These are phyloP conservation scores for Halophytophthora polymorphica DNA, from an alignment of 352 stramenopile genomes.

Conservation along the genomic window DNA sequence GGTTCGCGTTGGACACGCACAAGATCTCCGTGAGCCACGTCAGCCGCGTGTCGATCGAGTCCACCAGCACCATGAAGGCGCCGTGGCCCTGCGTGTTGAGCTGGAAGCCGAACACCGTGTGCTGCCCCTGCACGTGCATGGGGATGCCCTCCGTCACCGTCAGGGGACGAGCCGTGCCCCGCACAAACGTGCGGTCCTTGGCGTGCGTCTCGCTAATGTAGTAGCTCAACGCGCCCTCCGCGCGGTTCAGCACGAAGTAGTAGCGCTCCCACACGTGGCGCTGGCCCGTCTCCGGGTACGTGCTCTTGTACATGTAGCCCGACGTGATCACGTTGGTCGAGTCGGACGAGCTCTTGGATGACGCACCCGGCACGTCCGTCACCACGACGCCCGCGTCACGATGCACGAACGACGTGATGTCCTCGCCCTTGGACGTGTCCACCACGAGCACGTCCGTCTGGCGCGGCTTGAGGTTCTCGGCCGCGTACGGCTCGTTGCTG, in stretches of 20 bases:
- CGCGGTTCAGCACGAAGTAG: constrained; percentile 81
- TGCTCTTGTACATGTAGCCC: constrained; percentile 90
- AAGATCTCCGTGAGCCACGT: constrained; percentile 82
- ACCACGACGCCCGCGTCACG: constrained; percentile 72
- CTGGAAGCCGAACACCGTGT: constrained; percentile 80
- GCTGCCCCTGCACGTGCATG: constrained; percentile 61
- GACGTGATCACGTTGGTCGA: constrained; percentile 62
- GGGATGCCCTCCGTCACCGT: constrained; percentile 83
- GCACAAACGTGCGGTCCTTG: constrained; percentile 81
- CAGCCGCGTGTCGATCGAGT: constrained; percentile 81
- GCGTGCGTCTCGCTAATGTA: constrained; percentile 86
- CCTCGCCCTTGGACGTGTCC: constrained; percentile 79
- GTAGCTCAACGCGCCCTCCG: constrained; percentile 73
- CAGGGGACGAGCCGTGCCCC: constrained; percentile 67
- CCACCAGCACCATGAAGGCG: constrained; percentile 80
- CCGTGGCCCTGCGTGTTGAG: constrained; percentile 86
- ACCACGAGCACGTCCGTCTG: constrained; percentile 74
- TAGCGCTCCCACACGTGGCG: constrained; percentile 82
- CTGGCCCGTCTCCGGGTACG: constrained; percentile 78
- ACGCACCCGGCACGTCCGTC: constrained; percentile 41
- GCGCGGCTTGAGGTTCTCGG: constrained; percentile 33
- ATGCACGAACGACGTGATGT: constrained; percentile 77
- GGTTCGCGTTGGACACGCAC: constrained; percentile 50
- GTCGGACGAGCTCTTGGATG: constrained; percentile 26
- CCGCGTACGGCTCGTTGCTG: constrained; percentile 67